Evolutionary conservation across 495 filamentous ascomycete species (phyloP), one percentile per base, ranked within the genome.

Genomic region (Penicillium antarcticum): DNA sequence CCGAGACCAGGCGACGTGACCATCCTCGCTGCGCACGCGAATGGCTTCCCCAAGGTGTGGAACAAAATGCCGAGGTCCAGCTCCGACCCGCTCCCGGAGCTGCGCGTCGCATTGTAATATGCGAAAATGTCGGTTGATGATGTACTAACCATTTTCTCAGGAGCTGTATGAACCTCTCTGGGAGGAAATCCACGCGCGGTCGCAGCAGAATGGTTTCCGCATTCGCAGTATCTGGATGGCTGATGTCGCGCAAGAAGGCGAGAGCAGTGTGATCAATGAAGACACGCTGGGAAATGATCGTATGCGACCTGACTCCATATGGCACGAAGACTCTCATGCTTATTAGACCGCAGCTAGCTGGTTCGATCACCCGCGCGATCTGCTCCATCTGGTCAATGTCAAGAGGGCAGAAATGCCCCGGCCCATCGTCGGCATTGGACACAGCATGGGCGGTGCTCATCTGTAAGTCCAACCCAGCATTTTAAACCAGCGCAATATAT

Each of bases 151-250:
- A 4, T 23, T 12, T 23, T 2, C 12, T 7, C 51, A 90, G 85
- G 92, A 90, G 72, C 75, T 95, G 14, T 96, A 95, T 65, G 91
- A 95, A 59, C 88, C 91, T 3, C 77, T 95, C 4, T 96, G 88
- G 84, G 87, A 86, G 41, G 87, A 94, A 48, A 73, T 96, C 1
- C 71, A 86, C 52, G 56, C 63, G 3, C 65, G 67, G 5, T 76
- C 81, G 7, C 69, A 78, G 50, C 66, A 63, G 14, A 70, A 77
- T 51, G 81, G 80, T n/a, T 79, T 92, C 63, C 74, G 79, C 7
- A 87, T 96, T 52, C 82, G 87, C 45, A 75, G 81, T 48, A 89
- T 96, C 56, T 95, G 89, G 88, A 92, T 94, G 58, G 83, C 87
- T 48, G 91, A 96, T 69, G 82, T 86, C 26, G 81, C 85, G 36